Evolutionary conservation across 306 rosid genomes (phyloP).

Genomic region (Cucumis sativus): Cucumber_9930_V3 NC_026659.2:619501-620000

Average conservation of each 20-base stretch:
- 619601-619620: not conserved
- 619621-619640: not conserved
- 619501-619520: not conserved
- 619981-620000: too few relatives aligned
- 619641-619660: conserved; percentile 22
- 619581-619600: not conserved
- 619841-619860: not conserved
- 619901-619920: not conserved
- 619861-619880: not conserved
- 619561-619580: not conserved
- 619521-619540: not conserved
- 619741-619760: not conserved
- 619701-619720: not conserved
- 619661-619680: conserved; percentile 21
- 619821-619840: not conserved
- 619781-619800: not conserved
- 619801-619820: not conserved
- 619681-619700: not conserved
- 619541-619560: not conserved
- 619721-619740: not conserved
- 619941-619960: too few relatives aligned
- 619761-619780: not conserved
- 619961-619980: not conserved
- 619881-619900: not conserved
- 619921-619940: not conserved